Percentiles rank a stretch among this genome's conserved stretches.
Evolutionary conservation across 2,329 filamentous ascomycete species (phyloP).

Genomic region (Colletotrichum aenigma): DNA sequence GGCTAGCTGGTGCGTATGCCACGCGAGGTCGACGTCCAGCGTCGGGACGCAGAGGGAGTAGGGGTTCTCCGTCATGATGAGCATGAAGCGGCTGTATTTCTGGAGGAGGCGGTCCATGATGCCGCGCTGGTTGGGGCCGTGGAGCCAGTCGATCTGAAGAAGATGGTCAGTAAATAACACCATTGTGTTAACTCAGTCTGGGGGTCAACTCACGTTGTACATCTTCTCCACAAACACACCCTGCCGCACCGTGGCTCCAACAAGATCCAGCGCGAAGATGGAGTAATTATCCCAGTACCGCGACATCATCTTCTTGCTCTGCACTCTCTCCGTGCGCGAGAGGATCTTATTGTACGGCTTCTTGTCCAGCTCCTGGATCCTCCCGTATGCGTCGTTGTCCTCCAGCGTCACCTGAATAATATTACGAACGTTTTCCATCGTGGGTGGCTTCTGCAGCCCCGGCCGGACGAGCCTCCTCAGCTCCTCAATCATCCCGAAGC

Average conservation of each 20-base stretch:
- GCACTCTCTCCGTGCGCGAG: not conserved
- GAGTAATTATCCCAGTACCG: slow-evolving; percentile 73
- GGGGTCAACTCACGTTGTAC: slow-evolving; percentile 47
- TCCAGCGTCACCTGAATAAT: slow-evolving; percentile 52
- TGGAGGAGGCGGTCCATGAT: slow-evolving; percentile 69
- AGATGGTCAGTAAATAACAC: not conserved
- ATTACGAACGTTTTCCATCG: slow-evolving; percentile 55
- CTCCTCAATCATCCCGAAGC: slow-evolving; percentile 43
- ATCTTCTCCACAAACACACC: slow-evolving; percentile 75
- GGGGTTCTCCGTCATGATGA: slow-evolving; percentile 57
- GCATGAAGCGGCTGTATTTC: slow-evolving; percentile 70
- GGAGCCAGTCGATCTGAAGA: slow-evolving; percentile 72
- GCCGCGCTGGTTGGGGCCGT: slow-evolving; percentile 65
- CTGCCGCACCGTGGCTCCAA: slow-evolving; percentile 69
- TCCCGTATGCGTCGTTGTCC: slow-evolving; percentile 24
- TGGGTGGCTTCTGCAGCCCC: slow-evolving; percentile 31
- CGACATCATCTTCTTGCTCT: slow-evolving; percentile 69
- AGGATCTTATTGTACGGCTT: slow-evolving; percentile 28
- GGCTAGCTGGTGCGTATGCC: slow-evolving; percentile 81
- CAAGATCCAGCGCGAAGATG: slow-evolving; percentile 68
- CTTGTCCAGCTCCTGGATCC: not conserved
- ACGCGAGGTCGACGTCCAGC: slow-evolving; percentile 75
- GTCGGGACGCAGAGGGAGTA: slow-evolving; percentile 67
- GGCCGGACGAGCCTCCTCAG: slow-evolving; percentile 44
- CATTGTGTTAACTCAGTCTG: accelerated